These are phyloP conservation scores for Paramyrothecium roridum DNA, from an alignment of 2,329 filamentous ascomycete genomes.

Conservation along the genomic window DNA sequence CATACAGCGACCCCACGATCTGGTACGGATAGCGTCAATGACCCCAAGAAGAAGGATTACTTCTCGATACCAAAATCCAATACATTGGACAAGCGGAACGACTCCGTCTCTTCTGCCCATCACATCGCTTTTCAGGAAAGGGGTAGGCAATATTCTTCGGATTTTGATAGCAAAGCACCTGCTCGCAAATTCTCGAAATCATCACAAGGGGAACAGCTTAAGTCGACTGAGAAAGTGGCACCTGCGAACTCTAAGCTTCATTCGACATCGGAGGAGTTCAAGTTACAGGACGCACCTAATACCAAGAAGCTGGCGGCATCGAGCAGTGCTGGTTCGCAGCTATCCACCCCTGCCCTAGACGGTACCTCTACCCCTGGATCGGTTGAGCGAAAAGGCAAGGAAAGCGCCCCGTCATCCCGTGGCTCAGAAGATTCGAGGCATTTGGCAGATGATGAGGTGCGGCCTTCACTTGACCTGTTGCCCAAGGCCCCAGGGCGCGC, in stretches of 20 bases:
- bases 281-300: slow-evolving; percentile 77
- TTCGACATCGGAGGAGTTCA: slow-evolving; percentile 59
- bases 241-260: slow-evolving; percentile 24
- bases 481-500: slow-evolving; percentile 36
- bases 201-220: slow-evolving; percentile 37
- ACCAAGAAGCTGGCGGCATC: slow-evolving; percentile 45
- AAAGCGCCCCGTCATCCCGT: slow-evolving; percentile 35
- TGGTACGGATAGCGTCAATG: slow-evolving; percentile 42
- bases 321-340: slow-evolving; percentile 40
- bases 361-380: slow-evolving; percentile 2
- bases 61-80: slow-evolving; percentile 45
- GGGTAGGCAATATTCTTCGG: slow-evolving; percentile 56
- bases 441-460: slow-evolving; percentile 51
- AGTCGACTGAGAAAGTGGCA: slow-evolving; percentile 27
- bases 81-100: slow-evolving; percentile 39
- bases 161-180: slow-evolving; percentile 46
- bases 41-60: slow-evolving; percentile 55
- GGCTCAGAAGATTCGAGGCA: slow-evolving; percentile 58
- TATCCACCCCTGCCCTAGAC: slow-evolving; percentile 33
- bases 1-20: slow-evolving; percentile 48
- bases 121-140: slow-evolving; percentile 93
- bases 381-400: slow-evolving; percentile 32
- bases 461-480: slow-evolving; percentile 37
- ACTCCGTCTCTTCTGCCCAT: slow-evolving; percentile 63
- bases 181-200: slow-evolving; percentile 35